Evolutionary conservation across 2,329 filamentous ascomycete genomes (phyloP), one percentile per base, ranked within the genome.

Genomic region (Raffaelea deltoideospora): DNA sequence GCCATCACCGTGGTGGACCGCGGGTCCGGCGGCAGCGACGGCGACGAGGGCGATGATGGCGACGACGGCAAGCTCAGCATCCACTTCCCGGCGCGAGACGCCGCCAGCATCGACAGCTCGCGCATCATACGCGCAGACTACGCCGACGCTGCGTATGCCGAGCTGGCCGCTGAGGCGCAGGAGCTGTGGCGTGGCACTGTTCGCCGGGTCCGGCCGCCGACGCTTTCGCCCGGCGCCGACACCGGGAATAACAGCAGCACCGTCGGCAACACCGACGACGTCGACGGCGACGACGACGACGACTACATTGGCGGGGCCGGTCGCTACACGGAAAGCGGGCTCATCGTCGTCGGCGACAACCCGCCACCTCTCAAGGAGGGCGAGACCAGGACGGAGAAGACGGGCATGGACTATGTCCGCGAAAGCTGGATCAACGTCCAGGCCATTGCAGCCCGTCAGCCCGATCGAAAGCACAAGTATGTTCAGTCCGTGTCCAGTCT

Each of bases 61-160:
- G 31, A 24, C 18, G 37, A 32, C 10, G 39, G 34, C n/a, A 42
- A 46, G 14, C 34, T 46, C 21, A 33, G 41, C 2, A 44, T 42
- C 20, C 67, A 77, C 27, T 76, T 78, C 49, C 74, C 74, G 2
- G 63, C 71, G 7, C 57, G 63, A 31, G 72, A 79, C 48, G 64
- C 65, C 39, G 66, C 72, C 35, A 74, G 68, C 44, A 65, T 77
- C 49, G 75, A 79, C 56, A 65, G 64, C 4, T 77, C 72, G 13
- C 69, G 75, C 45, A 76, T 79, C 47, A 64, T 79, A 44, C 66
- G 76, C 39, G 60, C 72, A 35, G 88, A 96, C 64, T 96, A 96
- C 52, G 77, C 82, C 5, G 76, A 88, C 50, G 61, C 72, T 0
- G 70, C 76, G 18, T 96, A 96, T 57, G 72, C 84, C 6, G 60